A percentile compares a stretch with the other conserved stretches of the same genome.
Evolutionary conservation across 768 basidiomycete species (phyloP).

Genomic region (Tulasnella sp.): DNA sequence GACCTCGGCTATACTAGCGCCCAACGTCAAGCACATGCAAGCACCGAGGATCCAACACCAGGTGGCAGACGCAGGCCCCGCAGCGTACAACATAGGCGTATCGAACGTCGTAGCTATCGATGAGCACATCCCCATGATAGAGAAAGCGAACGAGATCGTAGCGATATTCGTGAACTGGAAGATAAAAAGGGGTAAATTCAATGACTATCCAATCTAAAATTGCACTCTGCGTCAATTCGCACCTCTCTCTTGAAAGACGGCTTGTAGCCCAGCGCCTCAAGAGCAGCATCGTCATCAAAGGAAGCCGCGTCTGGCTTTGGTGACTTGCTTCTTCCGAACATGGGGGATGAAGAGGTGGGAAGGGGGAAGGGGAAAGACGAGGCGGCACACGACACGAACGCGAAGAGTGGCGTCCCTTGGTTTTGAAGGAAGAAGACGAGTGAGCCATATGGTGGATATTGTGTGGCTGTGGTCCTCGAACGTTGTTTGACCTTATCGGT

Average conservation of each 20-base stretch:
- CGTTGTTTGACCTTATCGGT: background rate
- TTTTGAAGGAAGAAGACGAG: background rate
- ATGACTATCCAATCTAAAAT: background rate
- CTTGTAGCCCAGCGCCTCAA: conserved; percentile 13
- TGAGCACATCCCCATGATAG: conserved; percentile 17
- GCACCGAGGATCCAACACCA: conserved; percentile 18
- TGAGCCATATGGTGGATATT: background rate
- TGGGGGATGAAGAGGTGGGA: background rate
- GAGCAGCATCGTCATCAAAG: conserved; percentile 13
- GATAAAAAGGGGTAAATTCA: background rate
- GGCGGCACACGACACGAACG: background rate
- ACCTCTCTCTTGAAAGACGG: conserved; percentile 15
- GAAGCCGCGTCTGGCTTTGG: background rate
- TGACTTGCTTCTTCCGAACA: conserved; percentile 1
- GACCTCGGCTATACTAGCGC: conserved; percentile 22
- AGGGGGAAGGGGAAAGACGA: background rate
- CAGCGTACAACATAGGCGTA: conserved; percentile 12
- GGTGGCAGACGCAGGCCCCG: conserved; percentile 7
- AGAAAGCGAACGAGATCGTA: conserved; percentile 17
- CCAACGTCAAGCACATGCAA: conserved; percentile 21
- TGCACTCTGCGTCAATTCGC: background rate
- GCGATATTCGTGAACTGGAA: conserved; percentile 14
- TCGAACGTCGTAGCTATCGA: conserved; percentile 16
- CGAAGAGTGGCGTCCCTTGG: background rate
- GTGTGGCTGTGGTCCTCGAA: background rate